Percentiles rank a stretch among this genome's conserved stretches.
These are phyloP conservation scores for Pichia gijzeniarum DNA, from an alignment of 805 yeast genomes.

Conservation along the genomic window DNA sequence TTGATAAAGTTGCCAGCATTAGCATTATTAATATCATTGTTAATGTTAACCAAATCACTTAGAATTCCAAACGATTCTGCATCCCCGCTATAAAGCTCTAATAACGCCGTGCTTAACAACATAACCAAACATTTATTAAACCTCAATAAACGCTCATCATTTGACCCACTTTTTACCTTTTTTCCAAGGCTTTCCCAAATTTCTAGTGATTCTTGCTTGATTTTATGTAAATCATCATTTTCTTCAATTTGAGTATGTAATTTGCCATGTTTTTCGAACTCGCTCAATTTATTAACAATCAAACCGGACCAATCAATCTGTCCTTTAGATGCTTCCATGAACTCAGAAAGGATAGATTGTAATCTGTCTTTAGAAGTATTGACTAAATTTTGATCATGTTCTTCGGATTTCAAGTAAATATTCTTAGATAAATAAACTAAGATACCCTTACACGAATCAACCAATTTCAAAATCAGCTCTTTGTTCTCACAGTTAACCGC, in stretches of 20 bases:
- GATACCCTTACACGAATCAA: not conserved
- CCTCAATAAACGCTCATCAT: conserved; percentile 12
- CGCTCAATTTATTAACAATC: conserved; percentile 32
- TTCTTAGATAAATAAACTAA: conserved; percentile 3
- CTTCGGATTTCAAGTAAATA: not conserved
- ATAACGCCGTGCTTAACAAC: conserved; percentile 64
- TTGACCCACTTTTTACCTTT: conserved; percentile 34
- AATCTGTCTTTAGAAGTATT: conserved; percentile 48
- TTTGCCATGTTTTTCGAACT: conserved; percentile 28
- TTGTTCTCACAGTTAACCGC: conserved; percentile 1
- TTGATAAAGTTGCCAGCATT: not conserved
- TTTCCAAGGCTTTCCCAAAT: conserved; percentile 3
- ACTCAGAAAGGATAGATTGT: conserved; percentile 52
- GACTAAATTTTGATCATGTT: conserved; percentile 11
- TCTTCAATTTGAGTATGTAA: conserved; percentile 25
- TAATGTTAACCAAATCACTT: conserved; percentile 64
- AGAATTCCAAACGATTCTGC: conserved; percentile 70
- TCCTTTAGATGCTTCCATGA: conserved; percentile 15
- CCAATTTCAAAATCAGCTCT: not conserved
- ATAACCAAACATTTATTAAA: conserved; percentile 55
- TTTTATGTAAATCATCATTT: conserved; percentile 46
- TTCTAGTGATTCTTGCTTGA: conserved; percentile 26
- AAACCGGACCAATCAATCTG: conserved; percentile 15
- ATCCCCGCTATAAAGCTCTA: conserved; percentile 74
- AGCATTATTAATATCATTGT: conserved; percentile 32